phyloP scores from a whole-genome alignment of 768 basidiomycete species.

The Mrakia hoshinonis region DNA sequence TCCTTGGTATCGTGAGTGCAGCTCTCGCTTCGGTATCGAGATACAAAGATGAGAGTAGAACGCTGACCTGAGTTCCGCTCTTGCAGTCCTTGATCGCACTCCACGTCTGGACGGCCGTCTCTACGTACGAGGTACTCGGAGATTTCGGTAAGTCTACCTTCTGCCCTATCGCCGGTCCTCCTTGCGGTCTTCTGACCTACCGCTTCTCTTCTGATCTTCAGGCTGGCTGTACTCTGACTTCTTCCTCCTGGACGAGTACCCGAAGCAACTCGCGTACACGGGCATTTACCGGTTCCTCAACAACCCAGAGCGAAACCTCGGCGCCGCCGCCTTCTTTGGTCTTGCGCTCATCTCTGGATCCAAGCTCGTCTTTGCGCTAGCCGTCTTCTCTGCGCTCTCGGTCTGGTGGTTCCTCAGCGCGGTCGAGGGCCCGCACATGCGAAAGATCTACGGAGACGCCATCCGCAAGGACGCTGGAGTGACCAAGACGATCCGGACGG shows the following conservation, averaged over 20 bases:
- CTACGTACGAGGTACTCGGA: conserved; percentile 86
- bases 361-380: conserved; percentile 78
- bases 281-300: conserved; percentile 78
- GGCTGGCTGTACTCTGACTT: conserved; percentile 99
- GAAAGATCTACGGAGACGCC: conserved; percentile 83
- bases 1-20: conserved; percentile 65
- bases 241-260: conserved; percentile 81
- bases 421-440: conserved; percentile 99
- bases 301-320: conserved; percentile 54
- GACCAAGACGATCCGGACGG: conserved; percentile 93
- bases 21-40: no score
- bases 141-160: conserved; percentile 59
- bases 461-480: conserved; percentile 93
- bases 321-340: conserved; percentile 91
- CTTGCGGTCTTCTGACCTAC: background rate
- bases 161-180: background rate
- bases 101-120: conserved; percentile 82
- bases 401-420: conserved; percentile 93
- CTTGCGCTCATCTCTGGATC: conserved; percentile 82
- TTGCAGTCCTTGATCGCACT: conserved; percentile 67
- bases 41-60: background rate
- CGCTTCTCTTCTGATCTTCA: conserved; percentile 36
- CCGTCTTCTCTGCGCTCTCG: conserved; percentile 71
- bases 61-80: background rate
- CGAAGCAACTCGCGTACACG: conserved; percentile 81